Evolutionary conservation across 257 asterid species (phyloP).

Genomic region (Solanum microdontum): DNA sequence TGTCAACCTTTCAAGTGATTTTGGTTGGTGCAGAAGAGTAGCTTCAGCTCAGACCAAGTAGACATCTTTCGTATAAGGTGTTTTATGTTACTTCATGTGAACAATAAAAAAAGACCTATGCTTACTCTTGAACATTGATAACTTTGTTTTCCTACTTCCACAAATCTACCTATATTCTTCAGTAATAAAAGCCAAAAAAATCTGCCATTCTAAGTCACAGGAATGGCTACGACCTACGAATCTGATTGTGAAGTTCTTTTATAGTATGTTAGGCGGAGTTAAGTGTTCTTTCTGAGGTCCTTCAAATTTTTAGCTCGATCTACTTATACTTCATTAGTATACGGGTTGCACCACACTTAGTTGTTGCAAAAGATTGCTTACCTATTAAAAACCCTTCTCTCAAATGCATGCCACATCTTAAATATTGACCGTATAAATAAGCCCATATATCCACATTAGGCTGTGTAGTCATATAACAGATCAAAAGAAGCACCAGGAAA

Average conservation of each 20-base stretch:
- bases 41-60: background rate
- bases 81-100: background rate
- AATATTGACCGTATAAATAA: background rate
- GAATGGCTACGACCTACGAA: background rate
- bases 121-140: background rate
- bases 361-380: background rate
- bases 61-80: background rate
- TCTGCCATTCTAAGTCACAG: background rate
- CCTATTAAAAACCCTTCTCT: background rate
- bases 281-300: background rate
- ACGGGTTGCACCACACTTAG: background rate
- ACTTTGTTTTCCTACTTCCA: background rate
- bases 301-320: background rate
- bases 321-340: background rate
- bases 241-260: background rate
- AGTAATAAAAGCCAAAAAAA: background rate
- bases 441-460: background rate
- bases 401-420: background rate
- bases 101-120: background rate
- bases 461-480: background rate
- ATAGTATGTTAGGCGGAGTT: background rate
- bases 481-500: background rate
- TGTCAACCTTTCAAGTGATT: background rate
- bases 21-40: background rate
- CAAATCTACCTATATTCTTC: background rate